Evolutionary conservation across 2,329 filamentous ascomycete species (phyloP).

Genomic region (Corinectria fuckeliana): DNA sequence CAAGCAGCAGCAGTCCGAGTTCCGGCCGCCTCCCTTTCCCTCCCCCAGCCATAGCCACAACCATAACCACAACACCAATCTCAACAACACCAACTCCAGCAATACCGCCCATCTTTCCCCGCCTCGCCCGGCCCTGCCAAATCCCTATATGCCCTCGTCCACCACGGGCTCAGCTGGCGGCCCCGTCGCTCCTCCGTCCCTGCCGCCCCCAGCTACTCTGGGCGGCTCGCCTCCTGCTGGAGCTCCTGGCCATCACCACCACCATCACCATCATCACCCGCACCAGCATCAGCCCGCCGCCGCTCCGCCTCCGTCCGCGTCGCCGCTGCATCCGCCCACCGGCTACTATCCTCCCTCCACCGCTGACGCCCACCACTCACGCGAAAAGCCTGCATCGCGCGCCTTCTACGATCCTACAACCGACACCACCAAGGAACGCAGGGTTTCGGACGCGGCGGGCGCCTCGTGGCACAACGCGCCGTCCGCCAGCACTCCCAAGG

Average conservation of each 20-base stretch:
- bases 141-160: slow-evolving; percentile 48
- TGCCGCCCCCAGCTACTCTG: slow-evolving; percentile 40
- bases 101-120: slow-evolving; percentile 42
- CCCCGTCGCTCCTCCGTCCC: slow-evolving; percentile 39
- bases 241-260: slow-evolving; percentile 28
- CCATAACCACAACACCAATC: slow-evolving; percentile 30
- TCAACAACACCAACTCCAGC: slow-evolving; percentile 36
- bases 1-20: slow-evolving; percentile 49
- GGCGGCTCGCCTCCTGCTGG: slow-evolving; percentile 30
- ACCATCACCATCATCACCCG: slow-evolving; percentile 31
- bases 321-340: slow-evolving; percentile 52
- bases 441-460: slow-evolving; percentile 48
- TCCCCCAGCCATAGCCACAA: slow-evolving; percentile 28
- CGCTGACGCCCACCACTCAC: slow-evolving; percentile 42
- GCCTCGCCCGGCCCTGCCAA: slow-evolving; percentile 40
- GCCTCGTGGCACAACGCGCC: slow-evolving; percentile 52
- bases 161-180: slow-evolving; percentile 39
- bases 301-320: slow-evolving; percentile 41
- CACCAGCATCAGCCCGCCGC: slow-evolving; percentile 36
- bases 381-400: slow-evolving; percentile 50
- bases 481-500: slow-evolving; percentile 55
- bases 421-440: slow-evolving; percentile 56
- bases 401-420: slow-evolving; percentile 62
- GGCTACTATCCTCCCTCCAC: slow-evolving; percentile 48
- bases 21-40: slow-evolving; percentile 42